Evolutionary conservation across 768 basidiomycete genomes (phyloP), one percentile per base, ranked within the genome.

Genomic region (Suillus lakei): DNA sequence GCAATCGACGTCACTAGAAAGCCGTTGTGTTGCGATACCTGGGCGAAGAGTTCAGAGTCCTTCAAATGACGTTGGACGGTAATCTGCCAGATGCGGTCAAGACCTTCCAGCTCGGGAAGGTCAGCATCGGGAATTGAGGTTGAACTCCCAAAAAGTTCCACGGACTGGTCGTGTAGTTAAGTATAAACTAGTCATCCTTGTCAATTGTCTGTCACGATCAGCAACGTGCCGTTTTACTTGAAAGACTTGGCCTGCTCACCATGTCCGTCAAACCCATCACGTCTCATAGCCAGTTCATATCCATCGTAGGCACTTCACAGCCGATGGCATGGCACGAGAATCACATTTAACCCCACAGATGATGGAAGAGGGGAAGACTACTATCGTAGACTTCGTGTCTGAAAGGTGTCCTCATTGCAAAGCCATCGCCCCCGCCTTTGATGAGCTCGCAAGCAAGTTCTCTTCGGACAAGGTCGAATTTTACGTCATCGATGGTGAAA

Each of bases 401-500:
- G 62, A 62, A 62, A 39, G 41, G 5, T 63, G 46, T 30, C 34
- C 28, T 16, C 62, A 30, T 6, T 64, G 64, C 36, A 63, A 23
- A 32, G 44, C 50, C 5, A 65, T 65, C 44, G 39, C 28, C 48
- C 64, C 64, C 46, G 28, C 36, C 23, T 65, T 65, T 60, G 44
- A 65, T 36, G 34, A 38, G 10, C 61, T 63, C 30, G 59, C 48
- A 53, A 51, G 21, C 32, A 16, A 68, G 34, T 60, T 60, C 0
- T 70, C 72, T 9, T 70, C 67, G 61, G 60, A 71, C 5, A 74
- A 69, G 15, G 69, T 88, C 63, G 79, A 80, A 13, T 92, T 90
- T 79, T 89, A 86, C 82, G 91, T 90, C 73, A 85, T 91, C 65
- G 88, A 93, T 70, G 85, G 89, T 38, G 91, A 92, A 69, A 79